Evolutionary conservation across 2,329 filamentous ascomycete species (phyloP), one percentile per base, ranked within the genome.

Genomic region (Stagonosporopsis vannaccii): DNA sequence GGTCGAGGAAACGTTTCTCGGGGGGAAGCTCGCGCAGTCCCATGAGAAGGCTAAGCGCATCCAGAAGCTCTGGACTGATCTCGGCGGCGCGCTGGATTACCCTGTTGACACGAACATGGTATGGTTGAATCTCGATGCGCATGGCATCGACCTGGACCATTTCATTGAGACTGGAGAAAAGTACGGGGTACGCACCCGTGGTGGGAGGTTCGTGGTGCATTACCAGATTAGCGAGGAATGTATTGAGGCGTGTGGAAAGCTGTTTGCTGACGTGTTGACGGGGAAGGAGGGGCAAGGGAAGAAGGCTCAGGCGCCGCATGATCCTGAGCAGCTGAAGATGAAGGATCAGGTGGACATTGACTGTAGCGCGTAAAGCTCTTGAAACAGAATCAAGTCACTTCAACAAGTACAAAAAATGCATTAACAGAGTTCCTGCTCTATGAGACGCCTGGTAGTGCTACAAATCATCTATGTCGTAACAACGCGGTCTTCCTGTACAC

Each of bases 91-190:
- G 75, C 76, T 92, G 53, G 76, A 82, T 19, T 81, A 88, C 56
- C 88, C 90, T 0, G 88, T 90, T 1, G 88, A 96, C 70, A 96
- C 92, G n/a, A 96, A 96, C 77, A 96, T 96, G 90, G 86, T 91
- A 30, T 96, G 91, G 91, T 70, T 96, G 55, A 88, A 96, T 73
- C 78, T 95, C 15, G 83, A 86, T 26, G 82, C 82, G 1, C 83
- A 85, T 11, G 84, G 85, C 0, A 72, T 88, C 28, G 77, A 79
- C 3, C 72, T 72, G 4, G 80, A 83, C 47, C 79, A 83, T 36
- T 84, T 87, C 58, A 80, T 84, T 9, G 78, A 80, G 53, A 74
- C 84, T 33, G 86, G 81, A 2, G 75, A 83, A 59, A 81, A 84
- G 65, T 81, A 84, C 51, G 87, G 87, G 0, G 63, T 91, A 51